Base-by-base conservation (phyloP, 805 yeast genomes). In the Cephaloascus albidus region DNA sequence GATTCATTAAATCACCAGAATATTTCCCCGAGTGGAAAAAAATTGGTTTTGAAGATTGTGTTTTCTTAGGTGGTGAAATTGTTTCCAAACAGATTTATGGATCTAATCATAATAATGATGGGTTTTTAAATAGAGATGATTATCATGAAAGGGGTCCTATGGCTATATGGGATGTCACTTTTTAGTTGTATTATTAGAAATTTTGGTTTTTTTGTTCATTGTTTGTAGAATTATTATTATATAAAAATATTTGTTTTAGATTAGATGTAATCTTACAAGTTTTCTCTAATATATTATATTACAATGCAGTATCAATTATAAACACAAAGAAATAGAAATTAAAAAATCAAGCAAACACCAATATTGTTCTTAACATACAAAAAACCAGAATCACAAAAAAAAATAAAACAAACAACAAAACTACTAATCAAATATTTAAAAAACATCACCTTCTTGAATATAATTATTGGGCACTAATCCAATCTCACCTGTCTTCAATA, bases 21-120 rank as follows among this genome's bases (percentile, higher is more conserved):
- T 89, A 90, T 58, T 90, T 90, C 61, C 85, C 95, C 1, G 95
- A 86, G 48, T 90, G 97, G 97, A 89, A 89, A 61, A 59, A 43
- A 34, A 60, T 61, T 31, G 88, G 90, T 1, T 81, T 82, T 73
- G 79, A 81, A 42, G 88, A 85, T 48, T 76, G 81, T 26, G 70
- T 77, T 42, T 86, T 89, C 53, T 63, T 89, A 44, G 97, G 97
- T 2, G 95, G 85, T 2, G 85, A 87, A 58, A 84, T 89, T 37
- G 81, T 86, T 35, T 77, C 95, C 16, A 87, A 85, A 58, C 96
- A 87, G 63, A 75, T 85, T 12, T 89, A 84, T 53, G 76, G 80
- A 6, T 68, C 70, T 38, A 72, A 77, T 35, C 78, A 80, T 38
- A 59, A 72, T 14, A 18, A 10, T 10, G 65, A 70, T 41, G 28